phyloP scores from a whole-genome alignment of 225 moss, liverwort and hornwort species.

The Pseudisothecium myosuroides region DNA sequence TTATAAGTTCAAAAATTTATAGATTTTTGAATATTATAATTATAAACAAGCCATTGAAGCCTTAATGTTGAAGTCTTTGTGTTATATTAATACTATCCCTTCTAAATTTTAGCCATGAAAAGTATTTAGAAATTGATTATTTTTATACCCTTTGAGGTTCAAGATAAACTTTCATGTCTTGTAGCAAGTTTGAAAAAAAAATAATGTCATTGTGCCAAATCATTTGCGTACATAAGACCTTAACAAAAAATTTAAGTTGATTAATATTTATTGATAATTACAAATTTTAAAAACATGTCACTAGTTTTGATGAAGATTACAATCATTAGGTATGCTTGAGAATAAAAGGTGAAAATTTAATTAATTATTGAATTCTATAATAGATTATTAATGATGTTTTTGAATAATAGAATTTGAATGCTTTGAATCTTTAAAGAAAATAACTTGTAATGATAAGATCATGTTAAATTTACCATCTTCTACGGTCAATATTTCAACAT shows the following conservation, averaged over 20 bases:
- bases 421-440: neutral
- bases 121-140: neutral
- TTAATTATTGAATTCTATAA: neutral
- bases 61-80: neutral
- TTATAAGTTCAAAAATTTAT: accelerated
- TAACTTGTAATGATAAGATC: neutral
- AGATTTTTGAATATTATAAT: neutral
- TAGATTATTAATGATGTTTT: neutral
- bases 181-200: no score
- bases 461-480: neutral
- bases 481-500: neutral
- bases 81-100: neutral
- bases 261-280: no score
- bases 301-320: neutral
- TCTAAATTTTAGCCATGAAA: neutral
- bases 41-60: neutral
- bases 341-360: neutral
- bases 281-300: no score
- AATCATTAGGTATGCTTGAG: neutral
- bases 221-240: neutral
- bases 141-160: neutral
- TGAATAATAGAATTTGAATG: neutral
- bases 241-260: neutral
- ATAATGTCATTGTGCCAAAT: neutral
- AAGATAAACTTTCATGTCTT: neutral